Evolutionary conservation across 352 stramenopile genomes (phyloP).

Genomic region (Globisporangium abappressorium): DNA sequence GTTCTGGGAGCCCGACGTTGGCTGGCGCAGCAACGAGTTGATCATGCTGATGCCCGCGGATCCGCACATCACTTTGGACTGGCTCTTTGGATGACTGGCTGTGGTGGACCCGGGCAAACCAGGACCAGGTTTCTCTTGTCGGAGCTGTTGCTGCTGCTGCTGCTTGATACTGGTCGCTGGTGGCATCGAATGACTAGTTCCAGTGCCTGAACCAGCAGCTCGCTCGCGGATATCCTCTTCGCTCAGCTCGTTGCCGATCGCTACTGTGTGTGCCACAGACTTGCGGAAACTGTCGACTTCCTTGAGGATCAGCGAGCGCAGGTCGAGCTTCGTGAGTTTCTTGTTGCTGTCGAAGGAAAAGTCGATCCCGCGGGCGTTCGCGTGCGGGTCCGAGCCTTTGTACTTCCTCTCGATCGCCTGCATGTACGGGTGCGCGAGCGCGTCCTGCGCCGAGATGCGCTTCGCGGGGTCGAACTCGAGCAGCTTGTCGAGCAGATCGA

Average conservation of each 20-base stretch:
- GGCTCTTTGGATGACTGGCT: not conserved
- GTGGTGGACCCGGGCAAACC: not conserved
- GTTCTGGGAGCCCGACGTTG: slow-evolving; percentile 14
- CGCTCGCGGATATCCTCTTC: slow-evolving; percentile 16
- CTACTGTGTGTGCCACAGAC: slow-evolving; percentile 16
- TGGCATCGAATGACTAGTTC: not conserved
- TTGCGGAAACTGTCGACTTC: slow-evolving; percentile 61
- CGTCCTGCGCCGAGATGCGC: slow-evolving; percentile 56
- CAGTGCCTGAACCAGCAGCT: not conserved
- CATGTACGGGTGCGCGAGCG: slow-evolving; percentile 68
- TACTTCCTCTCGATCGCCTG: slow-evolving; percentile 67
- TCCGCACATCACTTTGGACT: slow-evolving; percentile 27
- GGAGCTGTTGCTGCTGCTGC: not conserved
- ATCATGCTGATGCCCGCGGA: slow-evolving; percentile 47
- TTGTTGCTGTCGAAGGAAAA: slow-evolving; percentile 71
- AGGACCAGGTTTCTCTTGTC: not conserved
- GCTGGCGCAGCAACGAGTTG: slow-evolving; percentile 33
- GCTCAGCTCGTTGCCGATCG: slow-evolving; percentile 6
- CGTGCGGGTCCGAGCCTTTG: slow-evolving; percentile 37
- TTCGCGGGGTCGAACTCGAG: slow-evolving; percentile 64
- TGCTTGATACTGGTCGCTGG: not conserved
- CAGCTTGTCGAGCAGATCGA: slow-evolving; percentile 63
- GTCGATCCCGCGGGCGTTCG: slow-evolving; percentile 33
- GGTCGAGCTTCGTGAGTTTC: slow-evolving; percentile 66
- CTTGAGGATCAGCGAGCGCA: slow-evolving; percentile 65